Evolutionary conservation across 495 filamentous ascomycete species (phyloP).

Genomic region (Aspergillus panamensis): DNA sequence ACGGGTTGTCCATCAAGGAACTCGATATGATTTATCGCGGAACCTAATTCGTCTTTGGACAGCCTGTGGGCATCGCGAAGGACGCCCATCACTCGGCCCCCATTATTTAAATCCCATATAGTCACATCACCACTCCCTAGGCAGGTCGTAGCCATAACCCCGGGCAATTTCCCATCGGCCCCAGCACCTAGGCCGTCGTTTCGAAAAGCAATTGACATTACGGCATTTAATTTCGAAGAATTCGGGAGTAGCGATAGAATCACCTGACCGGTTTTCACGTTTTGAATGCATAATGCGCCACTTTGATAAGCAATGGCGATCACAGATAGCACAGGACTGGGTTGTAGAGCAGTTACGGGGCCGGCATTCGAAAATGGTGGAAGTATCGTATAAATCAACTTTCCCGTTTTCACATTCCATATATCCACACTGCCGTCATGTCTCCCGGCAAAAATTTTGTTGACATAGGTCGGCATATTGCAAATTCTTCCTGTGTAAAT

Average conservation of each 20-base stretch:
- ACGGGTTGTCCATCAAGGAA: slow-evolving; percentile 91
- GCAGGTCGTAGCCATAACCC: slow-evolving; percentile 82
- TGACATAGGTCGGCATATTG: slow-evolving; percentile 89
- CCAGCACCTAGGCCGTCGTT: slow-evolving; percentile 89
- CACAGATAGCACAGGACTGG: slow-evolving; percentile 78
- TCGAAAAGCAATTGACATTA: slow-evolving; percentile 85
- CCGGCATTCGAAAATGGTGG: slow-evolving; percentile 63
- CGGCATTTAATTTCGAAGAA: slow-evolving; percentile 45
- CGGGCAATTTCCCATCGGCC: slow-evolving; percentile 72
- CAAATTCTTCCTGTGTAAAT: slow-evolving; percentile 68
- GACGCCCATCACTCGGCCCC: slow-evolving; percentile 74
- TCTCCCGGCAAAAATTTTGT: slow-evolving; percentile 88
- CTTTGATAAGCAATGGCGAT: slow-evolving; percentile 81
- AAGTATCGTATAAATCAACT: slow-evolving; percentile 78
- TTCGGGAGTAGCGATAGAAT: slow-evolving; percentile 63
- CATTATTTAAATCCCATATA: slow-evolving; percentile 91
- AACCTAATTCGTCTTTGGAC: slow-evolving; percentile 50
- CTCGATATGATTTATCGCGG: slow-evolving; percentile 71
- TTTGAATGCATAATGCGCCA: slow-evolving; percentile 73
- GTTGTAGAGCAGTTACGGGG: slow-evolving; percentile 75
- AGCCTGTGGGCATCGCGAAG: slow-evolving; percentile 82
- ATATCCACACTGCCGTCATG: slow-evolving; percentile 89
- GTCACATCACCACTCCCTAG: slow-evolving; percentile 76
- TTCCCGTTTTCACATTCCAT: slow-evolving; percentile 92
- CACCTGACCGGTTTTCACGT: slow-evolving; percentile 70